Base-by-base conservation (phyloP, 1,284 basidiomycete species). In the Ustilago shanxiensis region DNA sequence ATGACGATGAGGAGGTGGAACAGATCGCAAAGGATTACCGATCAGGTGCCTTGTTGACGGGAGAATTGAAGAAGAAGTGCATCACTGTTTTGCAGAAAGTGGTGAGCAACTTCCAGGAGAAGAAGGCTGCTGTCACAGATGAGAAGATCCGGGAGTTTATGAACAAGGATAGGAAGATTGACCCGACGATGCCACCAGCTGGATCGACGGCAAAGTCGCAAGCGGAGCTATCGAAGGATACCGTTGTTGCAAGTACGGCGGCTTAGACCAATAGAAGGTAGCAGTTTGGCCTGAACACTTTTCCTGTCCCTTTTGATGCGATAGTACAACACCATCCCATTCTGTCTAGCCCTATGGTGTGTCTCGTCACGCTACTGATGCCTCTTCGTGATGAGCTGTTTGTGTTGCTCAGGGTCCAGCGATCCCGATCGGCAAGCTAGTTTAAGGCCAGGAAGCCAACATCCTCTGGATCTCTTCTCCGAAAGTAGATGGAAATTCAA, bases 21-120 rank as follows among this genome's bases (percentile, higher is more conserved):
- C 89, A 88, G 80, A 87, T 98, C 64, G 94, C 91, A 39, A 90
- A 95, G 92, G 94, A 96, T 70, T 99, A 99, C 88, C 91, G 95
- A 22, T 90, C 93, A 14, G 97, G 97, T 0, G 90, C 89, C 39
- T 86, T 99, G 72, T 89, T 97, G 63, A 98, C 95, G 0, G 94
- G 95, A 10, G 92, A 99, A 87, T 88, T 99, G 79, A 99, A 99
- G 88, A 91, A 91, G 26, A 91, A 89, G 85, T 97, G 94, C 85
- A 98, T 99, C 73, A 89, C 90, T 59, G 86, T 92, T 62, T 86
- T 99, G 37, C 95, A 98, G 86, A 88, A 90, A 51, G 93, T 98
- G 70, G 93, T 98, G 31, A 89, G 90, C 58, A 90, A 89, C 1
- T 99, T 99, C 90, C 96, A 99, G 55, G 80, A 98, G 93, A 91